Evolutionary conservation across 768 basidiomycete species (phyloP), one percentile per base, ranked within the genome.

Genomic region (Boletus subcaerulescens): DNA sequence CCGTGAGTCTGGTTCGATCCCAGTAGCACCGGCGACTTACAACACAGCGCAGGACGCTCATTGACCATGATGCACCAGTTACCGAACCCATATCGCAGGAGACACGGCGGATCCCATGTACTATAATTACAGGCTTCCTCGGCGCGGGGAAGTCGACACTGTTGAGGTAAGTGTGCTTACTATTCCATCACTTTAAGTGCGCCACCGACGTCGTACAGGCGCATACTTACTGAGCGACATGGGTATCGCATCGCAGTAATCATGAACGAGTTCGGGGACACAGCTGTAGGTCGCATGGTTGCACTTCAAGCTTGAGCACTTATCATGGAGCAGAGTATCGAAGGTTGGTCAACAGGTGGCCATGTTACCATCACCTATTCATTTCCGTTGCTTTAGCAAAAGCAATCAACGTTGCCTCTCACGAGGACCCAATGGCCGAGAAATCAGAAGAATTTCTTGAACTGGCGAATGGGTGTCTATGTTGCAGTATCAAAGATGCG

Each of bases 201-300:
- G 31, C 38, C 33, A 51, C 38, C 11, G n/a, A 53, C 55, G 43
- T 36, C 4, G 9, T 22, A 17, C 58, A 90, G 87, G 61, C 86
- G 94, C 32, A 95, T 98, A 62, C 75, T 98, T 57, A 96, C 91
- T 13, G 93, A 93, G 65, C 79, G 86, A 38, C 96, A 98, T 80
- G 95, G 96, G 4, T 93, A 94, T 66, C 84, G 90, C 36, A 97
- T 99, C 52, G 96, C 96, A 5, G 96, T 99, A 20, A 97, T 96
- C 59, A 94, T 97, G 92, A 97, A 96, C 65, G 93, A 95, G 71
- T 98, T 98, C 67, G 96, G 93, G 10, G 94, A 97, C 67, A 94
- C 94, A 18, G 91, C 92, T 62, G 90, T 91, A 64, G 65, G 85
- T 76, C 36, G 39, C 42, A 39, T 40, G 46, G 36, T 51, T 36